Evolutionary conservation across 352 stramenopile species (phyloP).

Genomic region (Pythium scleroteichum): DNA sequence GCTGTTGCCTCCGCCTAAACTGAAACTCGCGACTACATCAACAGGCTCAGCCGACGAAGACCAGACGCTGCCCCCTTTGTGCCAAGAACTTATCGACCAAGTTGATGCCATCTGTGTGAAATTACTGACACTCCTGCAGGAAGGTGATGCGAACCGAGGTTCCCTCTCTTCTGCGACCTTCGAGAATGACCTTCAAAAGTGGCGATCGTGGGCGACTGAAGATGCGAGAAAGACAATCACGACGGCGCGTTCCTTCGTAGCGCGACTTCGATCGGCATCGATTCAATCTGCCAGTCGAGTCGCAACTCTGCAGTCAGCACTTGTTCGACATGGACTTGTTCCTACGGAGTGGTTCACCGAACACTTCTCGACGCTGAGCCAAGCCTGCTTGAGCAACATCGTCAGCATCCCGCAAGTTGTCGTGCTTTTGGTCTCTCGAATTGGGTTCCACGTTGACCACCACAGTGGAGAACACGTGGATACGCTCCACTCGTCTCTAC

Average conservation of each 20-base stretch:
- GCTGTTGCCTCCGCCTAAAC: not conserved
- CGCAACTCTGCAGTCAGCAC: not conserved
- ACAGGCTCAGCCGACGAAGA: not conserved
- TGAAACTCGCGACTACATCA: not conserved
- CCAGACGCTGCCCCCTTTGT: not conserved
- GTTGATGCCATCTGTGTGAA: no score
- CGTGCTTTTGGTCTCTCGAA: slow-evolving; percentile 20
- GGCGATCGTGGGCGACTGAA: no score
- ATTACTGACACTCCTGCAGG: no score
- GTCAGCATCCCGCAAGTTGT: slow-evolving; percentile 21
- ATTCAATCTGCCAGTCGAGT: not conserved
- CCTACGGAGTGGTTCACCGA: slow-evolving; percentile 14
- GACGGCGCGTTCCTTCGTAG: not conserved
- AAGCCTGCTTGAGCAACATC: slow-evolving; percentile 11
- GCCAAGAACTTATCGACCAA: no score
- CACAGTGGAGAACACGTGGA: not conserved
- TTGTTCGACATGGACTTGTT: slow-evolving; percentile 18
- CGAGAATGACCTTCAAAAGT: no score
- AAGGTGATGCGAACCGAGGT: no score
- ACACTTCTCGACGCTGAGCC: slow-evolving; percentile 3
- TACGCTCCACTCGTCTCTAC: slow-evolving; percentile 12
- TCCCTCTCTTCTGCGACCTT: no score
- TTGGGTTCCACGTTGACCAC: slow-evolving; percentile 16
- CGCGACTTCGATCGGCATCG: not conserved
- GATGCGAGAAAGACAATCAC: not conserved